These are phyloP conservation scores for Aspergillus hancockii DNA, from an alignment of 495 filamentous ascomycete genomes.

Conservation along the genomic window DNA sequence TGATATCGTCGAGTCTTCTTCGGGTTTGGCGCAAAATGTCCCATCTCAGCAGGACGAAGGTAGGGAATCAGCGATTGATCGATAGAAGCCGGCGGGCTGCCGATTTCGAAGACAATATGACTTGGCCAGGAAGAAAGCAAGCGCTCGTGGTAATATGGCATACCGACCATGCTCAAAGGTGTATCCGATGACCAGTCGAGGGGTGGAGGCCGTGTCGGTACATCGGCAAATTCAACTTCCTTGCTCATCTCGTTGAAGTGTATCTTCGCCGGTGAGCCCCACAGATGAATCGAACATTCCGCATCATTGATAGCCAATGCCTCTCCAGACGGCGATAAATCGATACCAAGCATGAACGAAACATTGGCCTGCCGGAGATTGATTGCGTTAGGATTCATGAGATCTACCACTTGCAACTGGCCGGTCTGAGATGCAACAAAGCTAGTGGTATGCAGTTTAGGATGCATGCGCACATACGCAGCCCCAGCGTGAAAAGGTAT, in stretches of 20 bases:
- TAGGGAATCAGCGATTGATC: constrained; percentile 71
- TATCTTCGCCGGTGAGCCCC: constrained; percentile 88
- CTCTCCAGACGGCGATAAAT: constrained; percentile 88
- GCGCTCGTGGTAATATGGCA: constrained; percentile 89
- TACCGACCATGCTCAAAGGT: constrained; percentile 80
- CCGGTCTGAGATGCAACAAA: constrained; percentile 88
- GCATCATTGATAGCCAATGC: constrained; percentile 80
- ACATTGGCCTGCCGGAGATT: constrained; percentile 87
- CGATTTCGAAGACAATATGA: constrained; percentile 77
- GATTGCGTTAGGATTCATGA: constrained; percentile 89
- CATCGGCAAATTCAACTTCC: constrained; percentile 75
- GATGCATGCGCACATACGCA: constrained; percentile 93
- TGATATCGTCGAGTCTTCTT: constrained; percentile 74
- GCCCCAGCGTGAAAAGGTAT: constrained; percentile 91
- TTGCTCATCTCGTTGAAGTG: constrained; percentile 84
- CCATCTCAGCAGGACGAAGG: constrained; percentile 68
- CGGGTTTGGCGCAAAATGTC: constrained; percentile 76
- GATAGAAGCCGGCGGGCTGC: constrained; percentile 74
- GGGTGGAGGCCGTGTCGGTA: constrained; percentile 46
- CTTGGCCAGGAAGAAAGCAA: constrained; percentile 89
- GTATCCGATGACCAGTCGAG: constrained; percentile 75
- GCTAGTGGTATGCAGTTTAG: constrained; percentile 86
- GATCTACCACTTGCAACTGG: constrained; percentile 89
- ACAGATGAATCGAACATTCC: constrained; percentile 78
- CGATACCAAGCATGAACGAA: constrained; percentile 70